These are phyloP conservation scores for Phytomonas francai DNA, from an alignment of 208 protist species.

Conservation along the genomic window DNA sequence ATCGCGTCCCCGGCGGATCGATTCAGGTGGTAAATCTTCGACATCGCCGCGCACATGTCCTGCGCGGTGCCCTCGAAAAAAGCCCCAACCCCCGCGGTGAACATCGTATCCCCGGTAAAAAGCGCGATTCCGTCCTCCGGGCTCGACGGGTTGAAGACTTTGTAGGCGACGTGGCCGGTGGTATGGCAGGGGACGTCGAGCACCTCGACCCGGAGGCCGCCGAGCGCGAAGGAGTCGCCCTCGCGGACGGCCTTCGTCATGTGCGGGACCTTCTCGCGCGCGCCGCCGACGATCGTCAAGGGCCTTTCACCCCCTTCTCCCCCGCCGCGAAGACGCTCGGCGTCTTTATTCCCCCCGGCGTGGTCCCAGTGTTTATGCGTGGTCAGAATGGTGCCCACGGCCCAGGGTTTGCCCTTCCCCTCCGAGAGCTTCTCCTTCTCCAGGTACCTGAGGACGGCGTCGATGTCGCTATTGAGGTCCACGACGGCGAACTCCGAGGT, in stretches of 20 bases:
- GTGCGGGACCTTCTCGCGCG: conserved; percentile 59
- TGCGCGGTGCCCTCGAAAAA: conserved; percentile 89
- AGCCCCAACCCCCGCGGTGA: conserved; percentile 87
- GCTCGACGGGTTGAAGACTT: conserved; percentile 22
- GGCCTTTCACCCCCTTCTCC: background rate
- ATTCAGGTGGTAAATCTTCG: conserved; percentile 53
- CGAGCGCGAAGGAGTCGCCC: conserved; percentile 52
- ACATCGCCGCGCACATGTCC: conserved; percentile 74
- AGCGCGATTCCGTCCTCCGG: conserved; percentile 49
- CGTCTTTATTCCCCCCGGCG: conserved; percentile 80
- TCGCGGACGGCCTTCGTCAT: conserved; percentile 52
- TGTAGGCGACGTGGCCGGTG: conserved; percentile 75
- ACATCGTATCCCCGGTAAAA: conserved; percentile 94
- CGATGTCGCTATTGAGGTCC: conserved; percentile 78
- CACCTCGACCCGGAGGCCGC: conserved; percentile 55
- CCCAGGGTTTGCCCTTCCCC: background rate
- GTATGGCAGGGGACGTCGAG: conserved; percentile 87
- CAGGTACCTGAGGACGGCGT: conserved; percentile 47
- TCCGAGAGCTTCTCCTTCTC: conserved; percentile 9
- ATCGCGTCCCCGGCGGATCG: conserved; percentile 1
- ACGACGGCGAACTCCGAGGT: conserved; percentile 59
- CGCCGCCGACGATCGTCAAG: conserved; percentile 66
- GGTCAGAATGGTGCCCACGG: conserved; percentile 62
- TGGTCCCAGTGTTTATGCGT: conserved; percentile 95
- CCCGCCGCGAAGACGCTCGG: conserved; percentile 16